Evolutionary conservation across 2,329 filamentous ascomycete genomes (phyloP), one percentile per base, ranked within the genome.

Genomic region (Trichoderma arundinaceum): DNA sequence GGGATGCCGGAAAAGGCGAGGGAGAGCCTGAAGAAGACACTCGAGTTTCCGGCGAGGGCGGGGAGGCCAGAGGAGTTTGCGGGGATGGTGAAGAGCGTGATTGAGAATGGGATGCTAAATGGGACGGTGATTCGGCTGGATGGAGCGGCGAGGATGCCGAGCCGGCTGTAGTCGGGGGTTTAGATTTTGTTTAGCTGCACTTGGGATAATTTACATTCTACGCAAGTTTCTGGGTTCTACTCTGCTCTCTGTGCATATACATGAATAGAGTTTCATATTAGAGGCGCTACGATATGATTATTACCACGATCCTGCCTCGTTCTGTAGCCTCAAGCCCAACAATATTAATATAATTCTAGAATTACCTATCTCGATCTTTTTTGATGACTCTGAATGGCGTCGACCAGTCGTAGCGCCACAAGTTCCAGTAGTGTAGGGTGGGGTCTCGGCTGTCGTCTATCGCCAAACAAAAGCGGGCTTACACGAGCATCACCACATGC

Each of bases 371-470:
- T n/a, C n/a, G n/a, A n/a, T n/a, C n/a, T n/a, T n/a, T n/a, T n/a
- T n/a, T n/a, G n/a, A n/a, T n/a, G n/a, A n/a, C n/a, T n/a, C n/a
- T n/a, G n/a, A n/a, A n/a, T n/a, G n/a, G n/a, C n/a, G n/a, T n/a
- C n/a, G n/a, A n/a, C n/a, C n/a, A n/a, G n/a, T n/a, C n/a, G n/a
- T n/a, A n/a, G n/a, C n/a, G n/a, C n/a, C n/a, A n/a, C n/a, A n/a
- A n/a, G n/a, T n/a, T n/a, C n/a, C n/a, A 4, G 10, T 33, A n/a
- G 10, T 33, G 54, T 22, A 17, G 3, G 39, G 17, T 39, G 8
- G 41, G 54, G 54, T 58, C 54, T 58, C 54, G 54, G 54, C 54
- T 58, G 54, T 58, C 54, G 54, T 58, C 41, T 58, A 19, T 58
- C 54, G 54, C 15, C 41, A 58, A 35, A 46, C 12, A n/a, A n/a